Evolutionary conservation across 805 yeast genomes (phyloP).

Genomic region (Lipomyces chichibuensis): DNA sequence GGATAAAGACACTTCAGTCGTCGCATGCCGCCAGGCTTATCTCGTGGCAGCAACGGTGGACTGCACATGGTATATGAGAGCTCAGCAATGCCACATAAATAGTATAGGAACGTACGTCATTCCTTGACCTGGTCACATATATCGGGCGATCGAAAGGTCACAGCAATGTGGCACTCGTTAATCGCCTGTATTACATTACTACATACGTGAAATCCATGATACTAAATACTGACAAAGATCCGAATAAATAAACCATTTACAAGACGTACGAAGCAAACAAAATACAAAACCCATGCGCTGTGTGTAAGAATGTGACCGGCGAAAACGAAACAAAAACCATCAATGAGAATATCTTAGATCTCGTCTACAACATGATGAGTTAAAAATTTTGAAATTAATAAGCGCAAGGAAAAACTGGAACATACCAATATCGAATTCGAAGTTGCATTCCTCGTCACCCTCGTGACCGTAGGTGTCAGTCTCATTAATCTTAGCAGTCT

Average conservation of each 20-base stretch:
- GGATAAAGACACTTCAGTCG: too few relatives aligned
- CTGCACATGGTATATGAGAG: not conserved
- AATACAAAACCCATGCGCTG: conserved; percentile 5
- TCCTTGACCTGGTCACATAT: too few relatives aligned
- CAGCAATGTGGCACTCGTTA: too few relatives aligned
- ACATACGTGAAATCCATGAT: not conserved
- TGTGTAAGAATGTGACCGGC: not conserved
- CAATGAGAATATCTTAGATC: conserved; percentile 53
- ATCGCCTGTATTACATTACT: conserved; percentile 1
- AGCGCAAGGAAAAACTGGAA: not conserved
- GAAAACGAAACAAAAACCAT: not conserved
- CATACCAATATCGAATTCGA: conserved; percentile 82
- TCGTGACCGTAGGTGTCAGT: conserved; percentile 96
- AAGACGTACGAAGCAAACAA: not conserved
- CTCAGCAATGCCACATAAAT: not conserved
- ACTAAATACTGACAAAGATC: not conserved
- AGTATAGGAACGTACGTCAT: too few relatives aligned
- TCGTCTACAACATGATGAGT: conserved; percentile 53
- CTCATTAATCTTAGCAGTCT: conserved; percentile 94
- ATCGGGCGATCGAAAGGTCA: too few relatives aligned
- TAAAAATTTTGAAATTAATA: not conserved
- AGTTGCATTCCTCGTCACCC: conserved; percentile 95
- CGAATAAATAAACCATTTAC: not conserved
- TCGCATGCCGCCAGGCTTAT: too few relatives aligned
- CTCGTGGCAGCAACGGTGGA: not conserved